A percentile compares a stretch with the other conserved stretches of the same genome.
These are phyloP conservation scores for Epichloe hybrida DNA, from an alignment of 2,329 filamentous ascomycete species.

Conservation along the genomic window DNA sequence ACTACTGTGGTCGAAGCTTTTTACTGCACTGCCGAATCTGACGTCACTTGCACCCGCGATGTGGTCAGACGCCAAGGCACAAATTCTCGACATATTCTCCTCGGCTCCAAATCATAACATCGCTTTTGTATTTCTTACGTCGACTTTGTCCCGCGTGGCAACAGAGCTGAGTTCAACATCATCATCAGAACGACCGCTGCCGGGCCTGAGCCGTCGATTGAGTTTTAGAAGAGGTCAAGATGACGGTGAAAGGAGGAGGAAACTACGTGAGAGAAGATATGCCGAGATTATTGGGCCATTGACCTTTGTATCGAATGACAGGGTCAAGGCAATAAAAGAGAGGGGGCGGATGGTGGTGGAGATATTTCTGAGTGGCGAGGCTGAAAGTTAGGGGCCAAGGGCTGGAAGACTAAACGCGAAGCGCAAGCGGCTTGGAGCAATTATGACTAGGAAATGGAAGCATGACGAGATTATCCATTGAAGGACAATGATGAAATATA, in stretches of 20 bases:
- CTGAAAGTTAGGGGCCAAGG: constrained; percentile 16
- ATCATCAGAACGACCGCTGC: constrained; percentile 15
- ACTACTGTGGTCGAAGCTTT: constrained; percentile 56
- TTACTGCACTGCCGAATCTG: constrained; percentile 37
- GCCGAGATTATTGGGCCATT: constrained; percentile 51
- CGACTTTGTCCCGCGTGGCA: constrained; percentile 50
- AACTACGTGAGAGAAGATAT: constrained; percentile 45
- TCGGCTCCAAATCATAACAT: constrained; percentile 69
- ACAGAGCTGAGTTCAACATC: constrained; percentile 32
- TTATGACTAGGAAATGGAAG: background rate
- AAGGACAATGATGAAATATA: background rate
- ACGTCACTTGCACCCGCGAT: constrained; percentile 12
- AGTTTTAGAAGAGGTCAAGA: constrained; percentile 26
- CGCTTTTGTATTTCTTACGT: constrained; percentile 74
- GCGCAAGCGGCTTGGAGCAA: background rate
- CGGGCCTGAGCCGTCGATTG: constrained; percentile 29
- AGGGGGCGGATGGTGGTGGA: constrained; percentile 55
- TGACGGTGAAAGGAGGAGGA: constrained; percentile 29
- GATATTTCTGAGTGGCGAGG: constrained; percentile 40
- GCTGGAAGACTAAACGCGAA: background rate
- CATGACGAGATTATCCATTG: background rate
- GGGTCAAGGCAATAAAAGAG: constrained; percentile 49
- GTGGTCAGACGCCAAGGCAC: constrained; percentile 30
- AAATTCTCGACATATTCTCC: constrained; percentile 60
- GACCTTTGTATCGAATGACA: constrained; percentile 42